phyloP scores from a whole-genome alignment of 1,284 basidiomycete genomes.

The Quambalaria eucalypti region DNA sequence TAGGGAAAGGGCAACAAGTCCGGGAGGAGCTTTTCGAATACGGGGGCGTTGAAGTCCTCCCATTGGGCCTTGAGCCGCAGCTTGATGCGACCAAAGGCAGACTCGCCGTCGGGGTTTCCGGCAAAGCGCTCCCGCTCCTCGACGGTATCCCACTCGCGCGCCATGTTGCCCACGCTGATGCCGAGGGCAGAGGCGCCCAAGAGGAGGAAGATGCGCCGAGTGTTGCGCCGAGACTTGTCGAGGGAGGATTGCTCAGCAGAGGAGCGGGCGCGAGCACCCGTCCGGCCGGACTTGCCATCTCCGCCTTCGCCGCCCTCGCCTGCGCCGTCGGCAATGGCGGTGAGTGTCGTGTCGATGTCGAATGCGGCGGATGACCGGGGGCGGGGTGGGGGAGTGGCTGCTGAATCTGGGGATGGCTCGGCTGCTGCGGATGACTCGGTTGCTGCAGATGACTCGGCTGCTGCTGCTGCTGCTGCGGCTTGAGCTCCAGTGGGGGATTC shows the following conservation, averaged over 20 bases:
- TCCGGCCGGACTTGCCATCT: conserved; percentile 39
- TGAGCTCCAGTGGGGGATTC: too few relatives aligned
- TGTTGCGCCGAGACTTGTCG: conserved; percentile 41
- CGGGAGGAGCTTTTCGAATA: conserved; percentile 82
- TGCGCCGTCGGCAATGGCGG: conserved; percentile 4
- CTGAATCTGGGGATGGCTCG: not conserved
- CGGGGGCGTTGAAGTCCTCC: conserved; percentile 52
- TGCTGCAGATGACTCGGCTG: not conserved
- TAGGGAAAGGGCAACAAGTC: conserved; percentile 73
- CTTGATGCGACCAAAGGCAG: conserved; percentile 29
- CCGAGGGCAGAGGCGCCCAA: conserved; percentile 22
- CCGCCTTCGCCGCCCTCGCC: conserved; percentile 10
- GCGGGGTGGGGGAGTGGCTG: not conserved
- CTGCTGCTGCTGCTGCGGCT: not conserved
- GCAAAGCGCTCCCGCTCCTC: conserved; percentile 31
- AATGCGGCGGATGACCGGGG: conserved; percentile 16
- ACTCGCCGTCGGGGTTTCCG: not conserved
- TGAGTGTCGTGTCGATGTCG: conserved; percentile 31
- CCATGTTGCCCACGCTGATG: conserved; percentile 33
- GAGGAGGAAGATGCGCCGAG: conserved; percentile 21
- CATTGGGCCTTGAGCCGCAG: conserved; percentile 26
- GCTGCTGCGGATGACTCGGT: not conserved
- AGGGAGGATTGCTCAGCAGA: conserved; percentile 26
- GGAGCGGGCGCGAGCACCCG: conserved; percentile 31
- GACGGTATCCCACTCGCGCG: conserved; percentile 44